Base-by-base conservation (phyloP, 2,329 filamentous ascomycete genomes). In the Botryotinia calthae region DNA sequence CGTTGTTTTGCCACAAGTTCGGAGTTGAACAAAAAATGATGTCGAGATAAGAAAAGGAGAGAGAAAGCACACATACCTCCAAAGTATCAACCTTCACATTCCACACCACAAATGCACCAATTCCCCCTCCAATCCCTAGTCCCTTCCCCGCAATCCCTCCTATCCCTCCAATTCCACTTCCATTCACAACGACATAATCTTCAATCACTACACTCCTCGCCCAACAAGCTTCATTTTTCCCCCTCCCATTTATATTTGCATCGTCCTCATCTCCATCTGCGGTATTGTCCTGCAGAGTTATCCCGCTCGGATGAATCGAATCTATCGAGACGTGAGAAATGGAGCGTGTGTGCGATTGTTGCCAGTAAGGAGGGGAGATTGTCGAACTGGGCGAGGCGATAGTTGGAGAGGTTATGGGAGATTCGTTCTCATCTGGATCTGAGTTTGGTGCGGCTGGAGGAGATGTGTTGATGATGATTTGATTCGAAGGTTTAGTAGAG, bases 41-140 rank as follows among this genome's bases (percentile, higher is more conserved):
- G 4, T 28, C 16, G n/a, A 28, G 51, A 28, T 18, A 9, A 25
- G 62, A 34, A 6, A 18, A n/a, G 31, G 5, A 14, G 22, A 8
- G 7, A 40, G 9, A 28, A n/a, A 51, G 31, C 12, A 66, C 20
- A 81, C 81, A 28, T 42, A 95, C 94, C 82, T 90, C 91, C 68
- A 98, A 84, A 5, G 94, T 98, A 81, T 96, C 90, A 62, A 99
- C 93, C 65, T 87, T 89, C 79, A 96, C 94, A 80, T 94, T 96
- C 93, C 93, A 99, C 12, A 97, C 94, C 1, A 98, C 93, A 83
- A 98, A 99, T 2, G 95, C 93, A n/a, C 95, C 95, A 66, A 81
- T 80, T 0, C 34, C 14, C 46, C 64, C 64, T 10, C 46, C 64
- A 10, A 67, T 56, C 1, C 48, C 48, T 18, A 62, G 25, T 42